These are phyloP conservation scores for Paraconiothyrium sp. DNA, from an alignment of 2,329 filamentous ascomycete species.

Conservation along the genomic window DNA sequence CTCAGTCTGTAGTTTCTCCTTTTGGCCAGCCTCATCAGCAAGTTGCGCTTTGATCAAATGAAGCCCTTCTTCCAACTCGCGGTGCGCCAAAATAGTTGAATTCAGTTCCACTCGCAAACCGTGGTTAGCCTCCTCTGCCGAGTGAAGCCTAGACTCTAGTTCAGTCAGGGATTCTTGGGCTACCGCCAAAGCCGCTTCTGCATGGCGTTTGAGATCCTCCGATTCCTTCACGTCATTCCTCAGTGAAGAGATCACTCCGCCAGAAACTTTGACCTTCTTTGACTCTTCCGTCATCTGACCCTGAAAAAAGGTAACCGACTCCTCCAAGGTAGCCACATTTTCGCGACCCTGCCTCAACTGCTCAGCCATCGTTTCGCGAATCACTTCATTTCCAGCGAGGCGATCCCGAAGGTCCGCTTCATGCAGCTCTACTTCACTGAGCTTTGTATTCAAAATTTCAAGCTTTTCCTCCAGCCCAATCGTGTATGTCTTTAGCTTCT, in stretches of 20 bases:
- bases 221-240: constrained; percentile 36
- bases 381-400: constrained; percentile 33
- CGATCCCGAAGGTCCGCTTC: constrained; percentile 34
- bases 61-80: constrained; percentile 34
- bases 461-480: constrained; percentile 34
- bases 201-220: constrained; percentile 29
- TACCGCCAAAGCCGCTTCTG: constrained; percentile 33
- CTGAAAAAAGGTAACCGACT: constrained; percentile 35
- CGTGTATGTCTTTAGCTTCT: constrained; percentile 35
- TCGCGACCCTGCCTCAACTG: constrained; percentile 34
- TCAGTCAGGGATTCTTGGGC: constrained; percentile 27
- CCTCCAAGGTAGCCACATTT: constrained; percentile 33
- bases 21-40: constrained; percentile 24
- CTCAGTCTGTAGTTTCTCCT: constrained; percentile 30
- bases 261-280: constrained; percentile 34
- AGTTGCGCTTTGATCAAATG: constrained; percentile 22
- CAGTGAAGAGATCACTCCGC: constrained; percentile 33
- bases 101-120: constrained; percentile 36
- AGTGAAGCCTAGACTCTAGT: constrained; percentile 27
- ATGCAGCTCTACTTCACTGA: constrained; percentile 32
- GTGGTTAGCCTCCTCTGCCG: constrained; percentile 26
- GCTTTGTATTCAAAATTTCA: constrained; percentile 25
- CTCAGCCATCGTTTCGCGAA: constrained; percentile 25
- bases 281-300: constrained; percentile 33
- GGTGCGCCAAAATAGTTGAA: constrained; percentile 25